Evolutionary conservation across 805 yeast species (phyloP).

Genomic region (Candida andamanensis): DNA sequence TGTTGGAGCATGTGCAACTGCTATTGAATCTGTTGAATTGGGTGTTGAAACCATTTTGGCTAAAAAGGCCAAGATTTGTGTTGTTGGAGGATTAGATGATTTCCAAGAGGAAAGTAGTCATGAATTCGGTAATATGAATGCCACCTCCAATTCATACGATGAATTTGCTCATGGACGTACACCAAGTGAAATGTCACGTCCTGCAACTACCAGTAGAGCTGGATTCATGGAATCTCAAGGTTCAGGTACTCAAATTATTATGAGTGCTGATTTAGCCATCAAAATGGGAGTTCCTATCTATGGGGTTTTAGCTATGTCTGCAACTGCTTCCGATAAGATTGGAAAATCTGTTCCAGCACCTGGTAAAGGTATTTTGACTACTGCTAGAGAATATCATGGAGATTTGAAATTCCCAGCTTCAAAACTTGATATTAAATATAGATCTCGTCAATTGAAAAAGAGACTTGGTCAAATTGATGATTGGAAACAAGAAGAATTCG

Average conservation of each 20-base stretch:
- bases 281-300: slow-evolving; percentile 99
- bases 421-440: slow-evolving; percentile 83
- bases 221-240: slow-evolving; percentile 99
- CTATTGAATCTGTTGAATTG: slow-evolving; percentile 93
- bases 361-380: slow-evolving; percentile 98
- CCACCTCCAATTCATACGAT: slow-evolving; percentile 84
- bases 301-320: slow-evolving; percentile 89
- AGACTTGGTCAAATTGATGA: slow-evolving; percentile 72
- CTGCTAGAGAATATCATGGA: slow-evolving; percentile 91
- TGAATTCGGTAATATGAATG: slow-evolving; percentile 98
- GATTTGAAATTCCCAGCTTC: slow-evolving; percentile 73
- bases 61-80: slow-evolving; percentile 92
- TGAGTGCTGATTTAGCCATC: slow-evolving; percentile 91
- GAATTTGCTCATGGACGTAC: slow-evolving; percentile 96
- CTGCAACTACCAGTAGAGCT: slow-evolving; percentile 89
- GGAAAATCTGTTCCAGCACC: slow-evolving; percentile 99
- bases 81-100: slow-evolving; percentile 99
- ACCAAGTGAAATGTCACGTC: slow-evolving; percentile 98
- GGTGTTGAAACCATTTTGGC: slow-evolving; percentile 92
- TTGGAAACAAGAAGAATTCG: slow-evolving; percentile 84
- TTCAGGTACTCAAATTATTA: slow-evolving; percentile 94
- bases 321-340: slow-evolving; percentile 97
- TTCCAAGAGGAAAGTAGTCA: slow-evolving; percentile 98
- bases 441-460: slow-evolving; percentile 81
- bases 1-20: slow-evolving; percentile 99